A percentile compares a stretch with the other conserved stretches of the same genome.
Evolutionary conservation across 768 basidiomycete genomes (phyloP).

Genomic region (Podaxis sp.): DNA sequence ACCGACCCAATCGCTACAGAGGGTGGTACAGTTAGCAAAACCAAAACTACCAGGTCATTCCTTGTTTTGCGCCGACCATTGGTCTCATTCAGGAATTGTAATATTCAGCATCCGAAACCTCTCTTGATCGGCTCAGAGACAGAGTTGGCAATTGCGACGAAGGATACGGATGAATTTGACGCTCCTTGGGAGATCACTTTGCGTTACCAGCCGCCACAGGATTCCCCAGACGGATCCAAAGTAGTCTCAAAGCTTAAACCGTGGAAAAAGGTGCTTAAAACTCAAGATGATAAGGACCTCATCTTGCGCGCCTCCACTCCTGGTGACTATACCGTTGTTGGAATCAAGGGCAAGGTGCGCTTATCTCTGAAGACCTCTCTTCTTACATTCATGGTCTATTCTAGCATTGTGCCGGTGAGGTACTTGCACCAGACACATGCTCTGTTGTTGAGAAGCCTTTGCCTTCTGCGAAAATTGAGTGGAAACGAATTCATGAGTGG

Average conservation of each 20-base stretch:
- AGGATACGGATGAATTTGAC: slow-evolving; percentile 58
- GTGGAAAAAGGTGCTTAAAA: slow-evolving; percentile 64
- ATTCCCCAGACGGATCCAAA: slow-evolving; percentile 30
- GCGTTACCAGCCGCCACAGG: slow-evolving; percentile 52
- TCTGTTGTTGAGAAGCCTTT: slow-evolving; percentile 70
- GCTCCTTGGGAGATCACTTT: slow-evolving; percentile 67
- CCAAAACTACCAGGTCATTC: slow-evolving; percentile 56
- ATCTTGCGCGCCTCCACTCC: slow-evolving; percentile 54
- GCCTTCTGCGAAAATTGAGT: slow-evolving; percentile 83
- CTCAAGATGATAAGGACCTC: slow-evolving; percentile 43
- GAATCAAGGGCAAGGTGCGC: slow-evolving; percentile 66
- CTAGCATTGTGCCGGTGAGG: slow-evolving; percentile 76
- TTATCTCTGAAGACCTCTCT: slow-evolving; percentile 6
- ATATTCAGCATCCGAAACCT: slow-evolving; percentile 64
- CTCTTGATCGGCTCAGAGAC: slow-evolving; percentile 72
- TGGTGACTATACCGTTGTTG: slow-evolving; percentile 74
- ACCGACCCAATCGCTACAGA: slow-evolving; percentile 26
- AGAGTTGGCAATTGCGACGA: slow-evolving; percentile 49
- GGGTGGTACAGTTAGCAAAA: slow-evolving; percentile 30
- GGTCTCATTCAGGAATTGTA: slow-evolving; percentile 73
- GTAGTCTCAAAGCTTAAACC: slow-evolving; percentile 44
- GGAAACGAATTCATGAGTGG: slow-evolving; percentile 92
- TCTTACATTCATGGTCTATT: slow-evolving; percentile 10
- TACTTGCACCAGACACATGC: slow-evolving; percentile 81
- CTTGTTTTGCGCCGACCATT: slow-evolving; percentile 70